Conservation (phyloP, 2,329 filamentous ascomycete species). For the Phialophora verrucosa region DNA sequence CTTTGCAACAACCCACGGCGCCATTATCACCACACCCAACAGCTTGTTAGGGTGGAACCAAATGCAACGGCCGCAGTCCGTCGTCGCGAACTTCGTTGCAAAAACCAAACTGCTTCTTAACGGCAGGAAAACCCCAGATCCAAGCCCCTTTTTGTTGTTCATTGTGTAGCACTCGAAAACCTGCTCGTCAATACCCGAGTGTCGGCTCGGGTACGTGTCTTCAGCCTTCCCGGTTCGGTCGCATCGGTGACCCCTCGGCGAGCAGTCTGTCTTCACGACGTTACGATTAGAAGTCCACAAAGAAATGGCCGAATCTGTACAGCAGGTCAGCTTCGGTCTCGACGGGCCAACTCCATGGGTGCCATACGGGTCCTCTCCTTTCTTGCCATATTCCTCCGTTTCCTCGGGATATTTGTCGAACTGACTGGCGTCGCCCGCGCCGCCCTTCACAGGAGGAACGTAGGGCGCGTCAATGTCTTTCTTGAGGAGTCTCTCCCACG, state of each 20-base stretch:
- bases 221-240: background rate
- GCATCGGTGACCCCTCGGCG: background rate
- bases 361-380: constrained; percentile 84
- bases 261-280: background rate
- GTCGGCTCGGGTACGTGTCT: background rate
- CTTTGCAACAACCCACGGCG: constrained; percentile 9
- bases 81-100: constrained; percentile 8
- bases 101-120: constrained; percentile 14
- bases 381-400: constrained; percentile 84
- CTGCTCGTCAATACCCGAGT: background rate
- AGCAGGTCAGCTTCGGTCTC: constrained; percentile 25
- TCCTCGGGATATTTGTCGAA: constrained; percentile 99
- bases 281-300: constrained; percentile 66
- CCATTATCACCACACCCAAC: background rate
- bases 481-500: constrained; percentile 90
- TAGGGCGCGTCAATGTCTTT: constrained; percentile 99
- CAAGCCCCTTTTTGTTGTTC: constrained; percentile 13
- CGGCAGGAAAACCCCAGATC: constrained; percentile 9
- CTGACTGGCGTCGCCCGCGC: constrained; percentile 92
- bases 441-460: constrained; percentile 91
- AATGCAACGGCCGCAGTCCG: background rate
- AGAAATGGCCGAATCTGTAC: constrained; percentile 72
- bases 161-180: background rate
- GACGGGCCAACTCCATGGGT: background rate
- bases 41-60: background rate